These are phyloP conservation scores for Dendrocalamus sinicus DNA, from an alignment of 176 grass and related monocot genomes.

Conservation along the genomic window DNA sequence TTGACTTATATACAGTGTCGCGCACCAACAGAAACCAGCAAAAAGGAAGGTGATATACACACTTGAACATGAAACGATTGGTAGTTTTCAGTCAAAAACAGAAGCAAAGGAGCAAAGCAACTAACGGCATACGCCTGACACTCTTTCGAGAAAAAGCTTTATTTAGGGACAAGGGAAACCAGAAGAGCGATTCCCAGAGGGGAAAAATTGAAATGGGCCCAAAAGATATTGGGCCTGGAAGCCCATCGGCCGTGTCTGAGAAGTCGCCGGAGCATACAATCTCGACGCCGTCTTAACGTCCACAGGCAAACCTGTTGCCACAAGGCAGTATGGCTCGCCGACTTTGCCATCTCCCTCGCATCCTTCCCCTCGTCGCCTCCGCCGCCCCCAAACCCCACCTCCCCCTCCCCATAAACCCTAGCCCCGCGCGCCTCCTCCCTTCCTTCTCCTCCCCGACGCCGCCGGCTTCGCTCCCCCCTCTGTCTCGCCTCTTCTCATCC, in stretches of 20 bases:
- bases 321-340: slow-evolving; percentile 53
- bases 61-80: neutral
- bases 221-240: neutral
- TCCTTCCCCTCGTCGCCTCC: slow-evolving; percentile 29
- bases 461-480: neutral
- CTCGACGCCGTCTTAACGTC: neutral
- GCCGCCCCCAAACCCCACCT: slow-evolving; percentile 32
- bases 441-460: neutral
- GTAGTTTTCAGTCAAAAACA: neutral
- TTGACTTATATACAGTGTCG: no score
- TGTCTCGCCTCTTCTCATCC: slow-evolving; percentile 43
- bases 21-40: no score
- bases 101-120: neutral
- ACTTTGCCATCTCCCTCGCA: slow-evolving; percentile 50
- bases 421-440: neutral
- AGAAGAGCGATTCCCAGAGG: no score
- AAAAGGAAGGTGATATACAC: neutral
- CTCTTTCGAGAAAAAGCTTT: no score
- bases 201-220: neutral
- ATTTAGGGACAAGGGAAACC: no score
- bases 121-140: no score
- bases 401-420: slow-evolving; percentile 42
- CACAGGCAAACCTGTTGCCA: neutral
- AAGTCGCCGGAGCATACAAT: neutral
- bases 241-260: neutral